Evolutionary conservation across 2,329 filamentous ascomycete genomes (phyloP).

Genomic region (Albifimbria verrucaria): DNA sequence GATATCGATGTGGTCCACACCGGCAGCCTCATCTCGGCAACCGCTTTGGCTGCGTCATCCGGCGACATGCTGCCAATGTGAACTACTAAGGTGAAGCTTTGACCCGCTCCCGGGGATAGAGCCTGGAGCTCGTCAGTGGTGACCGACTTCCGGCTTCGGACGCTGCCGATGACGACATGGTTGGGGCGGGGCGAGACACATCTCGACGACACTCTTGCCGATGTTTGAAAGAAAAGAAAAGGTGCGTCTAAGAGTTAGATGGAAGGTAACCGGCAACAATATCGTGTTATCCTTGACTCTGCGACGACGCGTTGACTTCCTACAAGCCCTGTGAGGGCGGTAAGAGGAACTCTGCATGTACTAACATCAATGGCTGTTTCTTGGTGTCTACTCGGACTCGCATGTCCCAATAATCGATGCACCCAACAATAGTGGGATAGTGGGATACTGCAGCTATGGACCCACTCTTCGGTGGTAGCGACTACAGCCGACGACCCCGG

Average conservation of each 20-base stretch:
- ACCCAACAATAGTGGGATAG: not conserved
- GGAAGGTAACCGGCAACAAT: not conserved
- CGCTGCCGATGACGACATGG: not conserved
- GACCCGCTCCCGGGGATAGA: not conserved
- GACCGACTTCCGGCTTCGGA: not conserved
- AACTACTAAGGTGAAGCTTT: not conserved
- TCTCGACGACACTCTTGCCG: not conserved
- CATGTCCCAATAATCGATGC: too few species aligned
- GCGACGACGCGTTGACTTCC: too few species aligned
- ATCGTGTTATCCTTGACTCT: too few species aligned
- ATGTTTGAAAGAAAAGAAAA: not conserved
- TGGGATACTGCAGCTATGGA: too few species aligned
- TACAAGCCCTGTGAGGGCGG: not conserved
- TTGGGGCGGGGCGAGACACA: not conserved
- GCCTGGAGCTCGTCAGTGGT: not conserved
- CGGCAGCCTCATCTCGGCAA: not conserved
- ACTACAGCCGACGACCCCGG: too few species aligned
- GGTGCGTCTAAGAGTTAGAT: too few species aligned
- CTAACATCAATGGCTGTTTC: too few species aligned
- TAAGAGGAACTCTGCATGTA: not conserved
- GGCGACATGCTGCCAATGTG: not conserved
- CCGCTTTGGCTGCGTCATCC: not conserved
- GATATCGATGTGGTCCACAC: not conserved
- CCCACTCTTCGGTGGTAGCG: too few species aligned
- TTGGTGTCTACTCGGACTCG: too few species aligned